These are phyloP conservation scores for Sporisorium scitamineum DNA, from an alignment of 1,284 basidiomycete species.

Conservation along the genomic window DNA sequence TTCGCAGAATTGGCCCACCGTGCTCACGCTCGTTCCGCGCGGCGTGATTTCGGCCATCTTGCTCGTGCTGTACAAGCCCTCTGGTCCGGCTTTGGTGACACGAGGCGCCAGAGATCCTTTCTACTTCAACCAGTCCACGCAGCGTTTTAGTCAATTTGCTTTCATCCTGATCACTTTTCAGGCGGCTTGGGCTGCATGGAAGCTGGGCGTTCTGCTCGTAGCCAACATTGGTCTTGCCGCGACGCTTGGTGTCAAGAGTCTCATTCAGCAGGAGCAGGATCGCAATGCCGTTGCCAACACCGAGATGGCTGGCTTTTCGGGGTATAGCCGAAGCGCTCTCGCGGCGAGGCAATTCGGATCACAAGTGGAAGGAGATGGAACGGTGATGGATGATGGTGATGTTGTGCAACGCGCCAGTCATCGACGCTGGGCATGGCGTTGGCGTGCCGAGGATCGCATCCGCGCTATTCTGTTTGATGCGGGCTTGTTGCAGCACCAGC, in stretches of 20 bases:
- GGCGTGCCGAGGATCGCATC: conserved; percentile 47
- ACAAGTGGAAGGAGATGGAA: neutral
- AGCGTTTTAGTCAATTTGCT: conserved; percentile 34
- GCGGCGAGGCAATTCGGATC: conserved; percentile 1
- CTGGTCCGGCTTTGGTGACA: conserved; percentile 15
- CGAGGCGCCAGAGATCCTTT: conserved; percentile 22
- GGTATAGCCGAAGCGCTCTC: conserved; percentile 14
- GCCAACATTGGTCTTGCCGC: conserved; percentile 27
- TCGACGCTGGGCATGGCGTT: conserved; percentile 40
- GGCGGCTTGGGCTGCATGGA: conserved; percentile 52
- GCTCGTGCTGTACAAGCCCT: conserved; percentile 43
- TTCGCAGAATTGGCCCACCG: conserved; percentile 61
- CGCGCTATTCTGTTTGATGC: conserved; percentile 38
- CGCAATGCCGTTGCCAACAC: conserved; percentile 11
- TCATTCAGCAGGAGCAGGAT: conserved; percentile 30
- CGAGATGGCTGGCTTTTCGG: conserved; percentile 18
- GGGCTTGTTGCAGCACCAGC: conserved; percentile 23
- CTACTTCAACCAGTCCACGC: conserved; percentile 36
- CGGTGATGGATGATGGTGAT: conserved; percentile 15
- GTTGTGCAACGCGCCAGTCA: conserved; percentile 17
- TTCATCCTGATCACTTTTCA: conserved; percentile 51
- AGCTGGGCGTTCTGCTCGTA: conserved; percentile 31
- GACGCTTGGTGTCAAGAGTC: conserved; percentile 24
- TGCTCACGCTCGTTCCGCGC: conserved; percentile 50
- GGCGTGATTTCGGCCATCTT: conserved; percentile 45